These are phyloP conservation scores for Ceratobasidium sp. DNA, from an alignment of 1,284 basidiomycete species.

Conservation along the genomic window DNA sequence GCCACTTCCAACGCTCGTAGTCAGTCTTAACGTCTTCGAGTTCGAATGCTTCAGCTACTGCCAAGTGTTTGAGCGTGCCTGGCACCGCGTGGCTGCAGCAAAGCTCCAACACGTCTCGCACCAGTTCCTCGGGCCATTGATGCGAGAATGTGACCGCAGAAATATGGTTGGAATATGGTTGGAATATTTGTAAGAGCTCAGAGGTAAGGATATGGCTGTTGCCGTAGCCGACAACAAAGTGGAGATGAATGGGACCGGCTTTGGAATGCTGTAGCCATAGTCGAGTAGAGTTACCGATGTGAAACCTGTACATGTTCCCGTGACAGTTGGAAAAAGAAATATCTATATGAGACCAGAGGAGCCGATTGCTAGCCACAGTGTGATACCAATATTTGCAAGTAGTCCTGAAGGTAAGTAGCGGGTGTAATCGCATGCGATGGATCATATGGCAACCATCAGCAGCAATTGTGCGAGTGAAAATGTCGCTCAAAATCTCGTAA, in stretches of 20 bases:
- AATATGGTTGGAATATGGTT: background rate
- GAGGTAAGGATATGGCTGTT: background rate
- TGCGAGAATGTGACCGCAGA: background rate
- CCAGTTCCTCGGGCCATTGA: background rate
- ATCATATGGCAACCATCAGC: background rate
- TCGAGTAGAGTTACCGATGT: slow-evolving; percentile 1
- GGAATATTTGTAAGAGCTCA: background rate
- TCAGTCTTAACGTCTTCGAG: background rate
- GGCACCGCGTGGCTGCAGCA: background rate
- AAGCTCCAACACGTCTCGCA: background rate
- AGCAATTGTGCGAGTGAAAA: background rate
- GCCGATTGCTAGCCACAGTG: background rate
- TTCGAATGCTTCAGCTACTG: background rate
- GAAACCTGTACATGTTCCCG: background rate
- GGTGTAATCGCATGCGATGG: background rate
- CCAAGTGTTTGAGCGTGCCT: slow-evolving; percentile 7
- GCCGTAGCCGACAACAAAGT: background rate
- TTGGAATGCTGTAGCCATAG: background rate
- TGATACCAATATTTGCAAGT: slow-evolving; percentile 12
- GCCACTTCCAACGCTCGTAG: background rate
- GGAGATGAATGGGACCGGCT: background rate
- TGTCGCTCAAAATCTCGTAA: background rate
- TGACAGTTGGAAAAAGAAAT: background rate
- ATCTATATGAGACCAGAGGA: slow-evolving; percentile 1
- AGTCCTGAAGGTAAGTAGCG: slow-evolving; percentile 1